phyloP scores from a whole-genome alignment of 2,329 filamentous ascomycete species.

The Colletotrichum horii region DNA sequence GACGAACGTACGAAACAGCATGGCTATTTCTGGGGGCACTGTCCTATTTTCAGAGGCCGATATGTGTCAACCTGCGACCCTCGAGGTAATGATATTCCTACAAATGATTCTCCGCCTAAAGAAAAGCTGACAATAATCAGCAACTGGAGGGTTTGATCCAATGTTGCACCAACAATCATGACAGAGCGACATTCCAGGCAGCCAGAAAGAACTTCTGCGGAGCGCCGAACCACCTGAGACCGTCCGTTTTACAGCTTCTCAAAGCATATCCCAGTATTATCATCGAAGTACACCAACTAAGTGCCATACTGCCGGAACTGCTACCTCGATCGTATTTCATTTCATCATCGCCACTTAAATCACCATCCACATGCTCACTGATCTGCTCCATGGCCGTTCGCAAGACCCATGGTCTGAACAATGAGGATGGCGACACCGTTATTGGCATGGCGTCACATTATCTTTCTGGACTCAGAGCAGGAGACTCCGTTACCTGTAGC shows the following conservation, averaged over 20 bases:
- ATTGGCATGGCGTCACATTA: not conserved
- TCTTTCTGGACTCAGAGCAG: not conserved
- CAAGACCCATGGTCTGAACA: not conserved
- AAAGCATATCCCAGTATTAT: not conserved
- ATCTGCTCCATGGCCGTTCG: not conserved
- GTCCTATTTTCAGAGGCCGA: not conserved
- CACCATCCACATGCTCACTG: not conserved
- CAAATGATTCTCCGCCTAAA: not conserved
- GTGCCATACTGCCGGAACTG: not conserved
- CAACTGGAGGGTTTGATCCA: not conserved
- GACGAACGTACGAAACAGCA: not conserved
- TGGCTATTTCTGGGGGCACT: not conserved
- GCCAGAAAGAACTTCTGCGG: not conserved
- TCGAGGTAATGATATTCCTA: not conserved
- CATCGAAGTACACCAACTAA: rapidly evolving
- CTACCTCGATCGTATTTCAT: not conserved
- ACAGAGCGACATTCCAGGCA: not conserved
- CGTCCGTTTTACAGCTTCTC: not conserved
- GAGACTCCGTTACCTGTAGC: not conserved
- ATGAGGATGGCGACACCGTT: not conserved
- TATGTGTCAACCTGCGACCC: not conserved
- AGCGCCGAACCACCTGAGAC: not conserved
- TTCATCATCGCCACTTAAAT: not conserved
- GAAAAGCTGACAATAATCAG: not conserved
- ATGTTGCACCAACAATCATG: not conserved